These are phyloP conservation scores for Neofusicoccum sp. DNA, from an alignment of 2,329 filamentous ascomycete genomes.

Conservation along the genomic window DNA sequence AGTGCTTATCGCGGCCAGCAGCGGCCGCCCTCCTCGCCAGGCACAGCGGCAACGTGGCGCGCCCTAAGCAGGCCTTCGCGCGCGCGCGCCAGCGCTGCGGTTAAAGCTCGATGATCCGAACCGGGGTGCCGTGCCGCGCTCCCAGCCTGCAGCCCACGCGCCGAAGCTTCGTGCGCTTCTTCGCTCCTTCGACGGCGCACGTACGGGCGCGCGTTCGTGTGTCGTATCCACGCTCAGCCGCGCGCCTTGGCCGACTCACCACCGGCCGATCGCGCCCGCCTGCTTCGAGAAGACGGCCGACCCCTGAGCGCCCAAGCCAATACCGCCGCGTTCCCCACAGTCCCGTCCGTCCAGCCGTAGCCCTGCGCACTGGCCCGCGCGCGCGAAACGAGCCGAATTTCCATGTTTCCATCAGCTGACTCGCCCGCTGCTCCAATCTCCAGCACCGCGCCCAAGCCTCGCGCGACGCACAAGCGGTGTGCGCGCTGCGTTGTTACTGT, in stretches of 20 bases:
- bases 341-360: slow-evolving; percentile 9
- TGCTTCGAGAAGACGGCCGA: slow-evolving; percentile 10
- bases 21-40: slow-evolving; percentile 9
- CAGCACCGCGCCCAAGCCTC: background rate
- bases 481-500: slow-evolving; percentile 15
- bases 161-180: background rate
- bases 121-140: background rate
- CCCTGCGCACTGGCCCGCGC: slow-evolving; percentile 9
- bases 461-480: slow-evolving; percentile 2
- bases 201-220: slow-evolving; percentile 3
- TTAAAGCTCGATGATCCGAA: slow-evolving; percentile 4
- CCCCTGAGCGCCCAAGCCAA: slow-evolving; percentile 7
- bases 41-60: slow-evolving; percentile 14
- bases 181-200: background rate
- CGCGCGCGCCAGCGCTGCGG: slow-evolving; percentile 5
- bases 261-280: background rate
- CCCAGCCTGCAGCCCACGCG: background rate
- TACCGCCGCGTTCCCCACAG: slow-evolving; percentile 11
- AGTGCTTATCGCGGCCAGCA: slow-evolving; percentile 7
- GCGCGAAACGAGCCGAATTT: slow-evolving; percentile 6
- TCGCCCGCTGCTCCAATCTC: slow-evolving; percentile 8
- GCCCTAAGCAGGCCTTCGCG: slow-evolving; percentile 11
- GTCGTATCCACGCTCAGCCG: slow-evolving; percentile 8
- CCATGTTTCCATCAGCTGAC: slow-evolving; percentile 14
- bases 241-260: slow-evolving; percentile 8